Evolutionary conservation across 768 basidiomycete species (phyloP).

Genomic region (Mycena haematopus): DNA sequence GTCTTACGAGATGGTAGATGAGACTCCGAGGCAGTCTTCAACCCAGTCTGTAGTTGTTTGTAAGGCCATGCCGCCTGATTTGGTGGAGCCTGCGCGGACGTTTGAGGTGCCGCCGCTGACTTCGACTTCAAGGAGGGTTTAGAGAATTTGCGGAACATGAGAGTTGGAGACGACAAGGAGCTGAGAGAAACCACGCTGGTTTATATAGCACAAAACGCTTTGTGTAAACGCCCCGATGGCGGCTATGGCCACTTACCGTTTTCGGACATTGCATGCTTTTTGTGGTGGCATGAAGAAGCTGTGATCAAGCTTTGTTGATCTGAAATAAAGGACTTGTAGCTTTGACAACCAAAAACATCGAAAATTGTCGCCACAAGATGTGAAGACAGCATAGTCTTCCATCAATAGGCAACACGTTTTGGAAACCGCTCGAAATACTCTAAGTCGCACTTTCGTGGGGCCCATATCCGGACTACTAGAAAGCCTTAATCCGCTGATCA

Average conservation of each 20-base stretch:
- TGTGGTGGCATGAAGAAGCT: no score
- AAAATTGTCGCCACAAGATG: neutral
- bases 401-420: conserved; percentile 9
- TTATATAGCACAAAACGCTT: conserved; percentile 26
- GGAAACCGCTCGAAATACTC: no score
- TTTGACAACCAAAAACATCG: neutral
- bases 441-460: no score
- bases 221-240: conserved; percentile 19
- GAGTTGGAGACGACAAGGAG: neutral
- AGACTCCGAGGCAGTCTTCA: conserved; percentile 16
- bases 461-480: no score
- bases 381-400: neutral
- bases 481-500: no score
- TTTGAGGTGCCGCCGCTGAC: neutral
- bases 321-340: no score
- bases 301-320: no score
- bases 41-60: neutral
- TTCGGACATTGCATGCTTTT: no score
- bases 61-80: conserved; percentile 1
- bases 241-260: conserved; percentile 13
- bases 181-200: neutral
- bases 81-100: neutral
- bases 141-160: conserved; percentile 22
- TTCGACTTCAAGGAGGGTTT: conserved; percentile 2
- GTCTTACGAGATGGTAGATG: conserved; percentile 1